Evolutionary conservation across 352 stramenopile species (phyloP), one percentile per base, ranked within the genome.

Genomic region (Pythium scleroteichum): DNA sequence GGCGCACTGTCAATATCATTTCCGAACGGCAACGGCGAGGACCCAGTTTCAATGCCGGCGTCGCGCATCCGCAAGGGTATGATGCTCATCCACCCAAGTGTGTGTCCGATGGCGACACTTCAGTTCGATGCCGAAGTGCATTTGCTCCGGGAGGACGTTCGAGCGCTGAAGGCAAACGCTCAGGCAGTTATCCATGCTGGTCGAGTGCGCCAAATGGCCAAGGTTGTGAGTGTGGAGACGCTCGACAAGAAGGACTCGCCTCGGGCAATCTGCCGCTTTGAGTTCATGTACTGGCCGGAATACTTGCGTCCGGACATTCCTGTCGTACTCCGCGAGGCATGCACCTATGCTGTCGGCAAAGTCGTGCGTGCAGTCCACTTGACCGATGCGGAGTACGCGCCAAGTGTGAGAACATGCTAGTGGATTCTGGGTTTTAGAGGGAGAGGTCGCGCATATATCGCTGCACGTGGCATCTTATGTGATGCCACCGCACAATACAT

Each of bases 201-300:
- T 0, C 82, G 85, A 53, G 82, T 94, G 7, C 77, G 82, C 9
- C 85, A 94, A 67, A 90, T 91, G 80, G 85, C 78, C 26, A 90
- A 88, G 63, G 71, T 94, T 17, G 76, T 92, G 35, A 70, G 68
- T n/a, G 59, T 92, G 38, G 53, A 69, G 38, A 23, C 54, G 10
- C 45, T 59, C 46, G 53, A 49, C 33, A 19, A 61, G 26, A 38
- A 62, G 4, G 32, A 59, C 38, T 49, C 78, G 7, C 49, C 58
- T 32, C 70, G 48, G 20, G 83, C 71, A 44, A 76, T 89, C 40
- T 91, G 84, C 42, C 82, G 85, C 24, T 92, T 94, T 32, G 79
- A 92, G 56, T 94, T 94, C 66, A 88, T 94, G 74, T 90, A 94
- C 73, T 91, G 81, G 75, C 80, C 85, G 0, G 85, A 94, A 71